These are phyloP conservation scores for Piper betle DNA, from an alignment of 164 flowering plant genomes.

Conservation along the genomic window DNA sequence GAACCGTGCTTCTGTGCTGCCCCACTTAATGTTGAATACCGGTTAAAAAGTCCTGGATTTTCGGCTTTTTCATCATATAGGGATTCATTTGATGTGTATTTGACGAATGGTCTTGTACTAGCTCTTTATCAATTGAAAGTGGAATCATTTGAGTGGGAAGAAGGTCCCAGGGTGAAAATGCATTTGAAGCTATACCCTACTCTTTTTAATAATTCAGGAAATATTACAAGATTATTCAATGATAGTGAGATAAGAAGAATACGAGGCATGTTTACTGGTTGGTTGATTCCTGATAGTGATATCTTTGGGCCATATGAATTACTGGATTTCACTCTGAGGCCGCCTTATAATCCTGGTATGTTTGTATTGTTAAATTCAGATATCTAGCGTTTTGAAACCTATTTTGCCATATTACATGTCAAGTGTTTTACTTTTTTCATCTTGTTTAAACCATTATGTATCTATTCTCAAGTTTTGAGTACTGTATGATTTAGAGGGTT, in stretches of 20 bases:
- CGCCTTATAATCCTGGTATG: constrained; percentile 46
- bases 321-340: constrained; percentile 42
- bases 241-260: constrained; percentile 51
- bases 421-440: no score
- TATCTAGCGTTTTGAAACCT: neutral
- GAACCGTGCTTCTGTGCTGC: constrained; percentile 54
- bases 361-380: no score
- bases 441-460: no score
- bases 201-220: constrained; percentile 10
- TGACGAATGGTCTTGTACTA: constrained; percentile 41
- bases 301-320: constrained; percentile 85
- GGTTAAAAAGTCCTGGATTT: constrained; percentile 87
- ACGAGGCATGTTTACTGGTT: constrained; percentile 43
- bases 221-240: constrained; percentile 22
- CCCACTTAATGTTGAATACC: constrained; percentile 66
- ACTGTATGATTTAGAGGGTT: no score
- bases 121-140: constrained; percentile 40
- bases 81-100: constrained; percentile 26
- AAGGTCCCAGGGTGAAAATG: constrained; percentile 72
- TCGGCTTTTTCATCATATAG: constrained; percentile 41
- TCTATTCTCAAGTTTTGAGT: no score
- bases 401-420: neutral
- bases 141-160: constrained; percentile 36
- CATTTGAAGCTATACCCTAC: constrained; percentile 53
- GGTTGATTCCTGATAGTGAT: constrained; percentile 42